A percentile compares a stretch with the other conserved stretches of the same genome.
Conservation (phyloP, 768 basidiomycete genomes). For the Kwoniella sp. region DNA sequence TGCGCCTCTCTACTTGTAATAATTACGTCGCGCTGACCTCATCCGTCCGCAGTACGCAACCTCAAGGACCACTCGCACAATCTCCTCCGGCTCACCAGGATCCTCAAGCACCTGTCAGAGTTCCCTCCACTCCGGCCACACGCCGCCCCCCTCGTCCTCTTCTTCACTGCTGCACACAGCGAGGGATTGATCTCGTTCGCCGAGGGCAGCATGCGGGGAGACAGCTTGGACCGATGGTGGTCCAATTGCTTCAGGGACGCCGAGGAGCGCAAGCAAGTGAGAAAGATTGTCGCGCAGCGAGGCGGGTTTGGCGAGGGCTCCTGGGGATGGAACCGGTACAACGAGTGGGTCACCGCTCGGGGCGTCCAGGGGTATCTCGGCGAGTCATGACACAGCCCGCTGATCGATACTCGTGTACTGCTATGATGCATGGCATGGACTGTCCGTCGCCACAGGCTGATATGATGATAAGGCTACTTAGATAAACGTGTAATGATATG, state of each 20-base stretch:
- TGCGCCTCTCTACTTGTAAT: neutral
- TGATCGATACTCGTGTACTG: no score
- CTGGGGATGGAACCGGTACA: slow-evolving; percentile 31
- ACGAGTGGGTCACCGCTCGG: slow-evolving; percentile 19
- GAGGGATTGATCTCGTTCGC: slow-evolving; percentile 28
- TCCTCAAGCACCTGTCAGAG: slow-evolving; percentile 43
- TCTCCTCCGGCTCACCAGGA: slow-evolving; percentile 43
- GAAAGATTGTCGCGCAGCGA: slow-evolving; percentile 18
- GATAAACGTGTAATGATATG: no score
- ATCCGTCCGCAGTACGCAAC: slow-evolving; percentile 25
- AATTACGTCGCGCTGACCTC: neutral
- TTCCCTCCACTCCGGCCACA: slow-evolving; percentile 30
- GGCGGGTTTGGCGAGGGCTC: slow-evolving; percentile 21
- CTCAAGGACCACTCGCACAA: slow-evolving; percentile 40
- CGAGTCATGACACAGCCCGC: neutral
- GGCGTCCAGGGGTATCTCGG: neutral
- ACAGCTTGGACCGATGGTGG: slow-evolving; percentile 41
- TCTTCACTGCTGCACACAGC: slow-evolving; percentile 28
- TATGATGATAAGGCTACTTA: no score
- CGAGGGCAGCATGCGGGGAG: slow-evolving; percentile 22
- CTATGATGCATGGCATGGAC: no score
- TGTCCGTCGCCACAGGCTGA: no score
- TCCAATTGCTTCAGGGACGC: slow-evolving; percentile 31
- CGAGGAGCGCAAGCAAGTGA: slow-evolving; percentile 22
- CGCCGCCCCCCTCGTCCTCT: slow-evolving; percentile 34